Evolutionary conservation across 2,329 filamentous ascomycete genomes (phyloP), one percentile per base, ranked within the genome.

Genomic region (Fusarium beomiforme): DNA sequence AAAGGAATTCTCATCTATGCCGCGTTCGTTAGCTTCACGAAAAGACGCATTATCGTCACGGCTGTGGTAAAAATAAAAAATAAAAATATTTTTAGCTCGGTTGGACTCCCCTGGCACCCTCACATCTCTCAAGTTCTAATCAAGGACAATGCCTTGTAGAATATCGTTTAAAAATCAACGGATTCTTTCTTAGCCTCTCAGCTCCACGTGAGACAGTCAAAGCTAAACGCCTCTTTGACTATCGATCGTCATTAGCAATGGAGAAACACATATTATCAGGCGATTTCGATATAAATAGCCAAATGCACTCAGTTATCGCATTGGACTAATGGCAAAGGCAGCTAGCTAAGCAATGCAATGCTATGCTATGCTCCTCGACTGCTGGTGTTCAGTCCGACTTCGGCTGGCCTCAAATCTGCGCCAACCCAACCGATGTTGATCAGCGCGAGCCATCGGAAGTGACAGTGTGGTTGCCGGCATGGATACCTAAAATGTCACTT

Each of bases 401-500:
- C 29, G 60, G 65, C 54, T 70, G 47, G 67, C 59, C 59, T 70
- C 59, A 64, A 57, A 67, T 59, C 61, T 68, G 56, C 57, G 66
- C 68, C 70, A 75, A 55, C 54, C 61, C 43, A 60, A 56, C 37
- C 50, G 37, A 46, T 44, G 69, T 63, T 54, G 66, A 71, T 72
- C 73, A 67, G 59, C 63, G 58, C 70, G 55, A 75, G 46, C 55
- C 49, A 72, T 75, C 61, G 65, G 73, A 61, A 67, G 67, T 64
- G 69, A 71, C 63, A 71, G 59, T 67, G 61, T 63, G 69, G 70
- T 59, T 71, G 36, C 67, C 61, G 71, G 66, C 63, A 50, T 53
- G 55, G 44, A 60, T 55, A 54, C 64, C 68, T 47, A 58, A 74
- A 75, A 43, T 63, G 66, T 57, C 69, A 61, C 49, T 72, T 71